These are phyloP conservation scores for Mycena vitilis DNA, from an alignment of 768 basidiomycete species.

Conservation along the genomic window DNA sequence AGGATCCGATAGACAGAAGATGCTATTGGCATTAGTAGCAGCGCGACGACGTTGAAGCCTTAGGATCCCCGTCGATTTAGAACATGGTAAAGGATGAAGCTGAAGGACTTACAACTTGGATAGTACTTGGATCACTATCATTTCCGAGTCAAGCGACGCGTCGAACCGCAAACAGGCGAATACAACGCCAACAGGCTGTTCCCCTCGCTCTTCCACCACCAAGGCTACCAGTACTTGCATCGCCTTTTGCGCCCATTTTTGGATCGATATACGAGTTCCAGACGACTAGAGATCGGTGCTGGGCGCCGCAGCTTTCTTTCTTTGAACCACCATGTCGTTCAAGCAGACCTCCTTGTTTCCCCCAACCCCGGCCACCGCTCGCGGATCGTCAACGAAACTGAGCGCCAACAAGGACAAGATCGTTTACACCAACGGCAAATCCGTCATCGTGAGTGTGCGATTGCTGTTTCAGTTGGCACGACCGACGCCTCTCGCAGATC, in stretches of 20 bases:
- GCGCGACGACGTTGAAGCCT: too few species aligned
- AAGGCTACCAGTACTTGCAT: too few species aligned
- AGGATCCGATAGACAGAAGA: too few species aligned
- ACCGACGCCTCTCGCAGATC: constrained; percentile 58
- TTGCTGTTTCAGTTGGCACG: constrained; percentile 1
- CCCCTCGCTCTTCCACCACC: too few species aligned
- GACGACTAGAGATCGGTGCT: constrained; percentile 61
- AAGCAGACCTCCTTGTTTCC: constrained; percentile 65
- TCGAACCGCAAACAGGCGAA: too few species aligned
- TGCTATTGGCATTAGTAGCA: too few species aligned
- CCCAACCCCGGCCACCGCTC: constrained; percentile 74
- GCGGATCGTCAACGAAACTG: constrained; percentile 80
- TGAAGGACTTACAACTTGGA: too few species aligned
- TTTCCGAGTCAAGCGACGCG: too few species aligned
- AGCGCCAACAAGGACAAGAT: constrained; percentile 82
- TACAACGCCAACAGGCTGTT: too few species aligned
- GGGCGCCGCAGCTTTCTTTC: constrained; percentile 1
- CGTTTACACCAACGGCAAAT: constrained; percentile 86
- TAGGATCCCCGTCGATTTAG: too few species aligned
- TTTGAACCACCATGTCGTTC: constrained; percentile 48
- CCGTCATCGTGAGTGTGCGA: constrained; percentile 80
- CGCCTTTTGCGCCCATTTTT: not conserved
- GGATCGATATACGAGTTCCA: constrained; percentile 50
- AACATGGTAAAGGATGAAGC: too few species aligned
- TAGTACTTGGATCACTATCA: too few species aligned